These are phyloP conservation scores for Aspergillus campestris DNA, from an alignment of 495 filamentous ascomycete genomes.

Conservation along the genomic window DNA sequence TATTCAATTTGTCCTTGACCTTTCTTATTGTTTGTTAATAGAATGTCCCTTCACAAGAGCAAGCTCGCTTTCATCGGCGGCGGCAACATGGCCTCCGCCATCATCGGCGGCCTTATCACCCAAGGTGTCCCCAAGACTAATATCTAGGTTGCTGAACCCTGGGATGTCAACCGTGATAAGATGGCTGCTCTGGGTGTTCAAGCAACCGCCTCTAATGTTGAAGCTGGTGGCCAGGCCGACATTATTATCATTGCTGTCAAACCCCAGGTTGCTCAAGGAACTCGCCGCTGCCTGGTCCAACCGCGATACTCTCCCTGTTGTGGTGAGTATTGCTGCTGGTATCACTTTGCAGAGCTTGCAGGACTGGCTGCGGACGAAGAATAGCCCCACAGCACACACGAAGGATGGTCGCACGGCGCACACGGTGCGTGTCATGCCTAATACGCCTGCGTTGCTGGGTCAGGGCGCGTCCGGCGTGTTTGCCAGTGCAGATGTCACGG, in stretches of 20 bases:
- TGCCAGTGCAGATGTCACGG: slow-evolving; percentile 22
- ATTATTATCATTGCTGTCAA: slow-evolving; percentile 73
- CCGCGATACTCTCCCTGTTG: slow-evolving; percentile 51
- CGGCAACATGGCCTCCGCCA: slow-evolving; percentile 39
- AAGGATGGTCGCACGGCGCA: slow-evolving; percentile 19
- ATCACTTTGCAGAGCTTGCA: slow-evolving; percentile 30
- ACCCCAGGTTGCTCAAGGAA: slow-evolving; percentile 72
- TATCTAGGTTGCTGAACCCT: slow-evolving; percentile 65
- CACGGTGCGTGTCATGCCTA: slow-evolving; percentile 35
- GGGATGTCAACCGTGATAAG: slow-evolving; percentile 77
- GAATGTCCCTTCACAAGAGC: slow-evolving; percentile 25
- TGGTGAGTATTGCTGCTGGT: slow-evolving; percentile 35
- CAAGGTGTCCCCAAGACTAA: slow-evolving; percentile 29
- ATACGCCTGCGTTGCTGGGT: slow-evolving; percentile 31
- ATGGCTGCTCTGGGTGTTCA: slow-evolving; percentile 82
- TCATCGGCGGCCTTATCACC: slow-evolving; percentile 32
- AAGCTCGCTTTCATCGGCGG: slow-evolving; percentile 37
- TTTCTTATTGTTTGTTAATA: too few relatives aligned
- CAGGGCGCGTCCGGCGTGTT: slow-evolving; percentile 31
- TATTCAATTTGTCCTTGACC: too few relatives aligned
- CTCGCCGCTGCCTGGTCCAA: slow-evolving; percentile 73
- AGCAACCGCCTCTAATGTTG: slow-evolving; percentile 74
- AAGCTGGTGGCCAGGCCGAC: slow-evolving; percentile 87
- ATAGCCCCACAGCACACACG: slow-evolving; percentile 20
- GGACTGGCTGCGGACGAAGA: slow-evolving; percentile 22